Evolutionary conservation across 139 green algal species (phyloP).

Genomic region (Chlorella sp.): DNA sequence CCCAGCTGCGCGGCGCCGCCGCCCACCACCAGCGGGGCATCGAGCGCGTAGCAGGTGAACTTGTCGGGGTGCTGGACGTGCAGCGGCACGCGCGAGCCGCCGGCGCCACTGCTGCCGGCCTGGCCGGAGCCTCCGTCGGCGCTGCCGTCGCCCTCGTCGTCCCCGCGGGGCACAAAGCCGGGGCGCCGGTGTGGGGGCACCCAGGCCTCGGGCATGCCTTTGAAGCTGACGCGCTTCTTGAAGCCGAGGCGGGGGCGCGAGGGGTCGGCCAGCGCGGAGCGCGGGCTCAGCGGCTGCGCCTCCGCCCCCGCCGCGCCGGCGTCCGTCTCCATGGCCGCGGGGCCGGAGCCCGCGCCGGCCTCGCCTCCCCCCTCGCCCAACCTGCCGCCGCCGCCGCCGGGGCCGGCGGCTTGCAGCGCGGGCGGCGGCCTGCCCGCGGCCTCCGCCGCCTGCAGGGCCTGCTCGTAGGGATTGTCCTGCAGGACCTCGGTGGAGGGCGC

Average conservation of each 20-base stretch:
- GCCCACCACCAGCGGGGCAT: constrained; percentile 55
- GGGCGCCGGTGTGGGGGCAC: constrained; percentile 31
- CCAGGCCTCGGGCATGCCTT: constrained; percentile 20
- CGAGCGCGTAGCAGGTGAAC: constrained; percentile 49
- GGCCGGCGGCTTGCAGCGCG: too few species aligned
- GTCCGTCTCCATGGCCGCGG: constrained; percentile 10
- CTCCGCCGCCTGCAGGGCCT: not conserved
- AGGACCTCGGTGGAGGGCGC: constrained; percentile 14
- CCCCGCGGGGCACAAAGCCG: not conserved
- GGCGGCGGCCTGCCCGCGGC: too few species aligned
- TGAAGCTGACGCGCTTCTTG: constrained; percentile 23
- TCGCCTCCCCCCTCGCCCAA: not conserved
- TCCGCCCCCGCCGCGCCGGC: too few species aligned
- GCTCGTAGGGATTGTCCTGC: constrained; percentile 25
- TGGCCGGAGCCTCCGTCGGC: constrained; percentile 1
- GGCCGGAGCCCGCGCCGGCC: not conserved
- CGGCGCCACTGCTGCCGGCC: not conserved
- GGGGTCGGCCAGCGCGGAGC: too few species aligned
- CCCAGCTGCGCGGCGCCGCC: constrained; percentile 40
- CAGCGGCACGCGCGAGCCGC: not conserved
- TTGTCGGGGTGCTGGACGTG: constrained; percentile 47
- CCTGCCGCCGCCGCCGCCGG: too few species aligned
- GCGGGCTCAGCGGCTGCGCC: too few species aligned
- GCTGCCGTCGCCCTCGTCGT: too few species aligned
- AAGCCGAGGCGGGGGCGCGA: too few species aligned